A percentile compares a stretch with the other conserved stretches of the same genome.
These are phyloP conservation scores for Coemansia javaensis DNA, from an alignment of 192 early-diverging fungal genomes.

Conservation along the genomic window DNA sequence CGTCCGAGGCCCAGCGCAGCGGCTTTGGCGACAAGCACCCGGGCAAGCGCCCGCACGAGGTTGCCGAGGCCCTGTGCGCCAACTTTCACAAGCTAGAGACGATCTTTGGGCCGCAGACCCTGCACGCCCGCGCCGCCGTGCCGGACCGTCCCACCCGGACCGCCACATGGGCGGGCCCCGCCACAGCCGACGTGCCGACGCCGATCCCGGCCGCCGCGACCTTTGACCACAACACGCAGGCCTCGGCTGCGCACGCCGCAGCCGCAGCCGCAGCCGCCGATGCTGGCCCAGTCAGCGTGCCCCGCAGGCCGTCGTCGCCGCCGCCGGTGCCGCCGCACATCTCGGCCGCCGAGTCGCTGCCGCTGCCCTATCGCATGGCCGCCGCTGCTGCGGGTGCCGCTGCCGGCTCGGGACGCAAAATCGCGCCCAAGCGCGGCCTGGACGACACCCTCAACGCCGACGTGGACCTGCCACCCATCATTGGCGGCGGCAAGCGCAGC, in stretches of 20 bases:
- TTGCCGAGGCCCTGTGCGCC: constrained; percentile 33
- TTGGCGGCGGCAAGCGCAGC: constrained; percentile 36
- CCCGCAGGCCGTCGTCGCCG: constrained; percentile 34
- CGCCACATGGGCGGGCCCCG: neutral
- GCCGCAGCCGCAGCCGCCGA: neutral
- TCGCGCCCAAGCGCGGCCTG: constrained; percentile 44
- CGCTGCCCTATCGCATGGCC: constrained; percentile 12
- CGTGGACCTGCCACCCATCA: constrained; percentile 22
- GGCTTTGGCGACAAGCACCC: constrained; percentile 30
- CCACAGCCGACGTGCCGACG: neutral
- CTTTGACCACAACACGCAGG: neutral
- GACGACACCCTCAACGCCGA: constrained; percentile 5
- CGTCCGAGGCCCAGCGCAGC: constrained; percentile 19
- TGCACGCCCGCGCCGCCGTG: constrained; percentile 11
- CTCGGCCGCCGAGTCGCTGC: constrained; percentile 29
- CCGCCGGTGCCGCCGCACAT: too few relatives aligned
- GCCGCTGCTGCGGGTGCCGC: too few relatives aligned
- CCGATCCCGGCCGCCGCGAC: neutral
- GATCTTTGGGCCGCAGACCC: constrained; percentile 28
- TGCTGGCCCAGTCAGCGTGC: constrained; percentile 18
- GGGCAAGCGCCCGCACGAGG: constrained; percentile 35
- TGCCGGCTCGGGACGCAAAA: constrained; percentile 20
- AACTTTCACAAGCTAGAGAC: constrained; percentile 38
- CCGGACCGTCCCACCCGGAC: neutral
- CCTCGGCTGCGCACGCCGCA: neutral